A percentile compares a stretch with the other conserved stretches of the same genome.
phyloP scores from a whole-genome alignment of 163 green algal species.

The Chlamydomonas reinhardtii region DNA sequence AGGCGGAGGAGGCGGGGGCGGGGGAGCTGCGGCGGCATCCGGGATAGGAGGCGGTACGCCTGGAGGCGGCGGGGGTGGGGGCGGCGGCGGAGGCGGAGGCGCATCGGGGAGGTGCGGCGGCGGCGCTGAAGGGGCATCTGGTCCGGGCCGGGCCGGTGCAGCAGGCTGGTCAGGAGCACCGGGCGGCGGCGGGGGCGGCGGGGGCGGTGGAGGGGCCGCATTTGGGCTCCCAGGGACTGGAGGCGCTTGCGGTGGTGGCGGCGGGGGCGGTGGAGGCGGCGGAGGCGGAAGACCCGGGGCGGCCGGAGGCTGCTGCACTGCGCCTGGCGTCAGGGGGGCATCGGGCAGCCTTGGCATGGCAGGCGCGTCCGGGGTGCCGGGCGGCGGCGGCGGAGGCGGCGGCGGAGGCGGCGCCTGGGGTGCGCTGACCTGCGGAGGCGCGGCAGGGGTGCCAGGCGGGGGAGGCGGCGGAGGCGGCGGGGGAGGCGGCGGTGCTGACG shows the following conservation, averaged over 20 bases:
- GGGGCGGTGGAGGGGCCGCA: constrained; percentile 9
- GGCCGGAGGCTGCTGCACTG: no score
- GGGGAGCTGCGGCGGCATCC: not conserved
- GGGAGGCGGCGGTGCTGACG: no score
- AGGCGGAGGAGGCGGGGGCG: not conserved
- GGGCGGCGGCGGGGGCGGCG: not conserved
- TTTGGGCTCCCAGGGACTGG: not conserved
- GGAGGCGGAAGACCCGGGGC: no score
- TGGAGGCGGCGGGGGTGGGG: not conserved
- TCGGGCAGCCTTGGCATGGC: no score
- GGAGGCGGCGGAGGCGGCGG: no score
- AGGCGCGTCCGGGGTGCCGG: not conserved
- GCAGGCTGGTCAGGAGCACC: not conserved
- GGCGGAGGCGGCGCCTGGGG: no score
- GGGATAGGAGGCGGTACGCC: not conserved
- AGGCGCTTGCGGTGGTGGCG: not conserved
- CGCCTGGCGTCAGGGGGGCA: no score
- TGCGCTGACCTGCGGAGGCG: no score
- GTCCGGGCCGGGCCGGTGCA: not conserved
- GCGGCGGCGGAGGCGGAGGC: constrained; percentile 21
- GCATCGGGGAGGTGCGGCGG: not conserved
- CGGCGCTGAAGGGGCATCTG: not conserved
- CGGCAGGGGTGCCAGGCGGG: no score
- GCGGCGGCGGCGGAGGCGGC: no score
- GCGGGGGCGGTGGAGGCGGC: no score